phyloP scores from a whole-genome alignment of 2,329 filamentous ascomycete species.

The Ilyonectria mors-panacis region DNA sequence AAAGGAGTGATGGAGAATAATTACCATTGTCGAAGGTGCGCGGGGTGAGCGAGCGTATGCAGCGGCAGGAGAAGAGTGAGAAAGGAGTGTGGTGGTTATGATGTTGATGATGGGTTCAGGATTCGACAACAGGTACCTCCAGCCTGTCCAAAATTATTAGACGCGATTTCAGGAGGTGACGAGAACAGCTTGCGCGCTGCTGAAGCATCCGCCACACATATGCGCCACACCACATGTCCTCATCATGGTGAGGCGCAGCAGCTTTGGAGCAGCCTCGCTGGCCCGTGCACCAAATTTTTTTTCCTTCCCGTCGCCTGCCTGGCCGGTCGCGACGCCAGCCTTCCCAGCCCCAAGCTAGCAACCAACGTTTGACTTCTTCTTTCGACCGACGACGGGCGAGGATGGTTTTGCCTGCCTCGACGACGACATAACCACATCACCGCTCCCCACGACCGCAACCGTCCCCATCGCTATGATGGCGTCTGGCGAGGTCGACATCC shows the following conservation, averaged over 20 bases:
- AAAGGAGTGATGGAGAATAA: constrained; percentile 7
- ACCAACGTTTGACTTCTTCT: constrained; percentile 36
- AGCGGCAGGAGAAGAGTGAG: constrained; percentile 17
- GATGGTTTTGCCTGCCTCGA: constrained; percentile 29
- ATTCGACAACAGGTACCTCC: constrained; percentile 35
- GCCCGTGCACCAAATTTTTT: constrained; percentile 47
- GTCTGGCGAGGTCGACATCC: constrained; percentile 60
- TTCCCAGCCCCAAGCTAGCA: constrained; percentile 32
- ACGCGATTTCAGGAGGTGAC: constrained; percentile 45
- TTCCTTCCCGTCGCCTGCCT: constrained; percentile 33
- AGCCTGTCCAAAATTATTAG: constrained; percentile 44
- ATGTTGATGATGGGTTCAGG: constrained; percentile 34
- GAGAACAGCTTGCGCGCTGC: constrained; percentile 28
- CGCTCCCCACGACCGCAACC: constrained; percentile 7
- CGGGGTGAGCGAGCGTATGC: constrained; percentile 36
- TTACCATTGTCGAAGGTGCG: constrained; percentile 47
- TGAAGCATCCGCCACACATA: constrained; percentile 28
- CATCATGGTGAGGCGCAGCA: constrained; percentile 22
- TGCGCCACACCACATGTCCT: constrained; percentile 30
- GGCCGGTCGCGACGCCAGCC: constrained; percentile 29
- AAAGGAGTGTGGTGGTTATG: constrained; percentile 43
- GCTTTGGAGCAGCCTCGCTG: constrained; percentile 25
- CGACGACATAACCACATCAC: constrained; percentile 27
- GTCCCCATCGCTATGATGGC: constrained; percentile 55
- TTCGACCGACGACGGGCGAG: constrained; percentile 28